Evolutionary conservation across 805 yeast genomes (phyloP).

Genomic region (Wickerhamiella domercqiae): DNA sequence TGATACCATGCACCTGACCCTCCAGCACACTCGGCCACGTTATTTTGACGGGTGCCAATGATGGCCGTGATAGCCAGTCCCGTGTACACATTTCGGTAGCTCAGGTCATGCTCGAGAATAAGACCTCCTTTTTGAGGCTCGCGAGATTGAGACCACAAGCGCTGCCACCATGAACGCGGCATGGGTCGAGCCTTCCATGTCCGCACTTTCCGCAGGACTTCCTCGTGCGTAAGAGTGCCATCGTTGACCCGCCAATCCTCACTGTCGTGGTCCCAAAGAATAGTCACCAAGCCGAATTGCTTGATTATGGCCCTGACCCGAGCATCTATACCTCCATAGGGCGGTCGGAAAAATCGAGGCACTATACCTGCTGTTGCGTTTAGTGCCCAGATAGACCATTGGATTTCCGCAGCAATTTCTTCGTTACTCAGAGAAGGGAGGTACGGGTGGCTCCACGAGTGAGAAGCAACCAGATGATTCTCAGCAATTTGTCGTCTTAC

Average conservation of each 20-base stretch:
- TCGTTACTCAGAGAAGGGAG: constrained; percentile 67
- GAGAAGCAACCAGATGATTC: constrained; percentile 77
- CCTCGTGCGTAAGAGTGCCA: constrained; percentile 34
- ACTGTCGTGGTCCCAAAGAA: constrained; percentile 82
- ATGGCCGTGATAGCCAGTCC: constrained; percentile 22
- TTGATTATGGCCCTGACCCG: constrained; percentile 65
- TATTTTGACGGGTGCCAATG: constrained; percentile 7
- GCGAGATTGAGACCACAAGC: neutral
- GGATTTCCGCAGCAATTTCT: constrained; percentile 70
- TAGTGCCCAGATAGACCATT: constrained; percentile 98
- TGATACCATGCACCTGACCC: neutral
- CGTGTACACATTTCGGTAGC: constrained; percentile 47
- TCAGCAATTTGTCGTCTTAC: constrained; percentile 37
- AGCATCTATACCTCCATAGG: constrained; percentile 88
- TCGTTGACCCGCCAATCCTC: constrained; percentile 73
- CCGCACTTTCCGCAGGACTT: constrained; percentile 40
- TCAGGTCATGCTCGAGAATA: constrained; percentile 77
- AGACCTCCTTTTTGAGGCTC: constrained; percentile 32
- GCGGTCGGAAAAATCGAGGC: constrained; percentile 93
- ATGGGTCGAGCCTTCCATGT: constrained; percentile 32
- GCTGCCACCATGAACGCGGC: neutral
- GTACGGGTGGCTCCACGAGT: constrained; percentile 85
- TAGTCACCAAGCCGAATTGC: constrained; percentile 76
- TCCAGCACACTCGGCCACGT: constrained; percentile 12
- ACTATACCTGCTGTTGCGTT: constrained; percentile 78